These are phyloP conservation scores for Chaetomiaceae sp. DNA, from an alignment of 2,329 filamentous ascomycete species.

Conservation along the genomic window DNA sequence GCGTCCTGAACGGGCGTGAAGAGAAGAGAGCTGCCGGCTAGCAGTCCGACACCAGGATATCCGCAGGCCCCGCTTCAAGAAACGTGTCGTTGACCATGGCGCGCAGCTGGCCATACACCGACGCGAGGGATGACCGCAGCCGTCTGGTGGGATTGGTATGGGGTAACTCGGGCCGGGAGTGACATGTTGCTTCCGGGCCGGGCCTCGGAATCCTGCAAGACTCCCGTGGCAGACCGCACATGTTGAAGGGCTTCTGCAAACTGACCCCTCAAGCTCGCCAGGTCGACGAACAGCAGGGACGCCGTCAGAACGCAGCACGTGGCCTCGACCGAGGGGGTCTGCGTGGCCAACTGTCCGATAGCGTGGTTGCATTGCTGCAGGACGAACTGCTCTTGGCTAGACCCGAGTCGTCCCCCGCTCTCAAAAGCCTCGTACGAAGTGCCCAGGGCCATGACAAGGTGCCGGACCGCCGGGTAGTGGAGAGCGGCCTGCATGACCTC, in stretches of 20 bases:
- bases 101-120: conserved; percentile 20
- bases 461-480: conserved; percentile 19
- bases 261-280: conserved; percentile 18
- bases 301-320: conserved; percentile 18
- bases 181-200: background rate
- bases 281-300: conserved; percentile 21
- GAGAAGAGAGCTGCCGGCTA: conserved; percentile 14
- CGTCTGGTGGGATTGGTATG: conserved; percentile 10
- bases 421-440: conserved; percentile 20
- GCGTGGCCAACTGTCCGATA: conserved; percentile 10
- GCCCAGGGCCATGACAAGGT: conserved; percentile 21
- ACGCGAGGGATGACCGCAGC: conserved; percentile 15
- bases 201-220: conserved; percentile 16
- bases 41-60: conserved; percentile 9
- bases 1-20: conserved; percentile 18
- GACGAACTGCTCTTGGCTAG: conserved; percentile 4
- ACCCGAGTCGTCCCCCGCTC: background rate
- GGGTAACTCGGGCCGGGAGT: conserved; percentile 2
- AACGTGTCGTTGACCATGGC: conserved; percentile 14
- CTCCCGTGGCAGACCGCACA: conserved; percentile 14
- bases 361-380: conserved; percentile 19
- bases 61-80: background rate
- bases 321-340: conserved; percentile 7
- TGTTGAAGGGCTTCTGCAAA: conserved; percentile 19
- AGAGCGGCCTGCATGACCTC: conserved; percentile 22